Base-by-base conservation (phyloP, 805 yeast species). In the Yarrowia osloensis region DNA sequence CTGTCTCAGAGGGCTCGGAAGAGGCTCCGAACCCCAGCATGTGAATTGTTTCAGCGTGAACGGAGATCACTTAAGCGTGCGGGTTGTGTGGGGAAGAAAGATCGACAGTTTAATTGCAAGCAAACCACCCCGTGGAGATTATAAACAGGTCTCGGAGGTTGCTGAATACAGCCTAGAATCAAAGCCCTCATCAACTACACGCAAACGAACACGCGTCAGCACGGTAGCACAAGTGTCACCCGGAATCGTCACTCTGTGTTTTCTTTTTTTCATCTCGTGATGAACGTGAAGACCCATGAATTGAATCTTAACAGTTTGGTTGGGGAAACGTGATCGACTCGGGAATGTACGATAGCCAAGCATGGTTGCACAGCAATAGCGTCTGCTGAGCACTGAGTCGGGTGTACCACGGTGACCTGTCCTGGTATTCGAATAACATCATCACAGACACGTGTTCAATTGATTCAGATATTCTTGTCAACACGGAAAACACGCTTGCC, bases 251-350 rank as follows among this genome's bases (percentile, higher is more conserved):
- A 37, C n/a, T 13, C 13, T 22, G 26, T 22, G 28, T 7, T 42
- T 42, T 21, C 33, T 46, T 46, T 46, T 46, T 46, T 12, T 8
- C 6, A n/a, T 26, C 50, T 26, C 33, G 29, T 46, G 50, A 26
- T 17, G 21, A 17, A 46, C 19, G 13, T 26, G 29, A 26, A 7
- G 50, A 7, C 33, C 12, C 5, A 9, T 9, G 15, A 26, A 17
- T 22, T 21, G 19, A 17, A 26, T 17, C 21, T n/a, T 24, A n/a
- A 26, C n/a, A n/a, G n/a, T 15, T 15, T 15, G 15, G 33, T 46
- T 17, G 50, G 33, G 50, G 50, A 26, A 44, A 46, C 31, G 33
- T 46, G 50, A 46, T 46, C 31, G 50, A 46, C 50, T 46, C 21
- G 33, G 50, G 50, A 46, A 46, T 44, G 29, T 44, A 19, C n/a